Base-by-base conservation (phyloP, 305 asterid species). In the Fraxinus angustifolia region DNA sequence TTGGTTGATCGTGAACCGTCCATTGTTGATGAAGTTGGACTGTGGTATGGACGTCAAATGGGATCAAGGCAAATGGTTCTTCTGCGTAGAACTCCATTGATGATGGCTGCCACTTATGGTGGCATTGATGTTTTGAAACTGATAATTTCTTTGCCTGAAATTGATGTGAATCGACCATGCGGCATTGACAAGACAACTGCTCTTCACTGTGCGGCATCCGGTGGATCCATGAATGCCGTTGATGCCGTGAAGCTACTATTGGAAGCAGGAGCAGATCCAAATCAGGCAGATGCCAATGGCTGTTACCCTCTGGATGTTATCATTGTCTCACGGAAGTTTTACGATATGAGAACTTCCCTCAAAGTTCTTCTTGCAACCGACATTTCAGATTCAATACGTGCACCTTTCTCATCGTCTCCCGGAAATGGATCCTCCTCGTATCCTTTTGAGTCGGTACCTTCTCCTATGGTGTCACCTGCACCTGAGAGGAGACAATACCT, bases 31-130 rank as follows among this genome's bases (percentile, higher is more conserved):
- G 97, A 90, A 78, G 90, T 86, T 17, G 97, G 94, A 36, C 78
- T 77, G 31, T 94, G 98, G 98, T 94, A 94, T 50, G 93, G 93
- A 8, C 94, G 97, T n/a, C 90, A 88, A 83, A 92, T 87, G 35
- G 97, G 94, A 84, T 90, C 97, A 8, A 90, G 83, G 65, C 90
- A 91, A 79, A 92, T 94, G 96, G 92, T 87, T 79, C 88, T 89
- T 19, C 93, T 92, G 80, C 92, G 79, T 68, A 86, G 97, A 86
- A 94, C 97, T 67, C 97, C 98, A 1, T 85, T 93, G 81, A 90
- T 94, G 97, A 92, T 94, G 73, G 97, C 98, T 60, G 90, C 97
- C 48, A 91, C 91, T n/a, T 94, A 90, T 77, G 98, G 98, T 16
- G 92, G 96, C 81, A 35, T 89, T 4, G 97, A 91, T 82, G 91